Evolutionary conservation across 176 grass and related monocot species (phyloP).

Genomic region (Carex littledalei): DNA sequence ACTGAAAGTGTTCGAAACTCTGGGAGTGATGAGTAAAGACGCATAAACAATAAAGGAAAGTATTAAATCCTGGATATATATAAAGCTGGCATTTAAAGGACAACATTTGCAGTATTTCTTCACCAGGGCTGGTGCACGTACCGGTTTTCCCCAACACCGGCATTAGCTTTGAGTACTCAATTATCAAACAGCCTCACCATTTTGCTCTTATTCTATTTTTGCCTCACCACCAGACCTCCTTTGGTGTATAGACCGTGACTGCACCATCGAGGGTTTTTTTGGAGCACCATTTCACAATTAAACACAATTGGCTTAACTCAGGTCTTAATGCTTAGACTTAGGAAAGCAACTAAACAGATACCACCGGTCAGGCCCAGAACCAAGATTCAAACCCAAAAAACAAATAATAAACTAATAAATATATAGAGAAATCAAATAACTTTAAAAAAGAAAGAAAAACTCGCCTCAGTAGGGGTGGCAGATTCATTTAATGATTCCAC

Average conservation of each 20-base stretch:
- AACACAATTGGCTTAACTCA: background rate
- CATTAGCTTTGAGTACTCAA: background rate
- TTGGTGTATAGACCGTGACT: background rate
- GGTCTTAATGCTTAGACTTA: background rate
- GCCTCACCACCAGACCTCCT: background rate
- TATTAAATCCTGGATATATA: background rate
- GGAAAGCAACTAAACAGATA: background rate
- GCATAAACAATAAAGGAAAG: background rate
- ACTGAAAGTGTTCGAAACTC: background rate
- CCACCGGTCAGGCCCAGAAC: background rate
- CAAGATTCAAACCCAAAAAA: background rate
- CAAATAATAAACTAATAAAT: background rate
- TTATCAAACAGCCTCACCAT: background rate
- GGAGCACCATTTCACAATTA: background rate
- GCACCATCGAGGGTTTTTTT: background rate
- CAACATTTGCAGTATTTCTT: background rate
- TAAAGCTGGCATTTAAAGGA: background rate
- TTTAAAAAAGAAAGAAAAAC: slow-evolving; percentile 34
- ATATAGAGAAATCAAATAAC: slow-evolving; percentile 27
- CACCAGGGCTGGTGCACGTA: background rate
- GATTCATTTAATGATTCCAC: slow-evolving; percentile 30
- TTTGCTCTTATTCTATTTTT: background rate
- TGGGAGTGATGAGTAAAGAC: background rate
- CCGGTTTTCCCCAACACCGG: background rate
- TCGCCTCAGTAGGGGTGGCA: slow-evolving; percentile 19